Evolutionary conservation across 208 protist species (phyloP), one percentile per base, ranked within the genome.

Genomic region (Acanthamoeba sp.): DNA sequence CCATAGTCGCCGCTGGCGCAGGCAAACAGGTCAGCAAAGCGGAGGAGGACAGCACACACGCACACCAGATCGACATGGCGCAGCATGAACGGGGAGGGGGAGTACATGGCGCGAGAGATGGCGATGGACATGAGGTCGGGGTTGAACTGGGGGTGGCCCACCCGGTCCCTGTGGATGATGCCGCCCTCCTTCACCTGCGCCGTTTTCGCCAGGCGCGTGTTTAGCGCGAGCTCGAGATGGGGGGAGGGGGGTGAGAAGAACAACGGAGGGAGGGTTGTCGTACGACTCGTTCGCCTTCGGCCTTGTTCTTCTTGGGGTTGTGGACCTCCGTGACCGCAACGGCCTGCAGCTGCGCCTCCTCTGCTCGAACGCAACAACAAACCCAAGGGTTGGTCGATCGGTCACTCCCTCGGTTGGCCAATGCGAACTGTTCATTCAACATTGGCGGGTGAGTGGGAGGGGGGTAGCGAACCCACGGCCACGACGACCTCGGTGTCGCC

Each of bases 101-200:
- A 57, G 29, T 91, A 91, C 84, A 91, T 91, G 22, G 84, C 84
- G 16, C 84, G 40, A n/a, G 84, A 91, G 73, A 91, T 45, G 29
- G 84, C 84, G 34, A 91, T 91, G 45, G 84, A 91, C 84, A 91
- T 91, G 29, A 91, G 64, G 45, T 57, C 84, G 10, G 84, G 84
- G 34, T 91, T 91, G 84, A 91, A 91, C 50, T 50, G 50, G 40
- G 84, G 84, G 20, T 91, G 84, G 22, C 84, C 84, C 22, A 91
- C 84, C n/a, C 84, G 45, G 55, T 91, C 84, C 84, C 40, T 12
- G 57, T 69, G 38, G 22, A 91, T 57, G n/a, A 45, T 59, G 45
- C 84, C 84, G n/a, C 84, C 84, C 34, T 69, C 84, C 12, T 36
- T 87, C 38, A 55, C 42, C 38, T 57, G 38, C 0, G 0, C 14